A percentile compares a stretch with the other conserved stretches of the same genome.
Evolutionary conservation across 176 grass and related monocot genomes (phyloP).

Genomic region (Triticum dicoccoides): DNA sequence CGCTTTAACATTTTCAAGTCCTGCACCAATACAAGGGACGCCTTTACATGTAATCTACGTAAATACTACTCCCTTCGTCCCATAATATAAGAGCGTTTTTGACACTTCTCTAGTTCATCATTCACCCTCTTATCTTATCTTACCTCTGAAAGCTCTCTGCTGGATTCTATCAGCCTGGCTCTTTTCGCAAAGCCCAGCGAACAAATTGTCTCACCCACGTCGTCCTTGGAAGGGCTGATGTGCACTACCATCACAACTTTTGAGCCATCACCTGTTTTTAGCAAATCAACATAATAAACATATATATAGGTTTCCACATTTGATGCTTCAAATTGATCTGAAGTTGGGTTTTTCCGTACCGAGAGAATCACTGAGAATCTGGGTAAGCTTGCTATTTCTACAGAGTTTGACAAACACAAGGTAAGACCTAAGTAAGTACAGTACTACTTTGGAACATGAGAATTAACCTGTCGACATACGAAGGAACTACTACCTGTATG

Average conservation of each 20-base stretch:
- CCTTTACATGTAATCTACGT: no score
- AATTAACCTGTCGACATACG: not conserved
- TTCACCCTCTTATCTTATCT: not conserved
- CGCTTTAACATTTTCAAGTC: constrained; percentile 68
- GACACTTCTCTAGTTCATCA: not conserved
- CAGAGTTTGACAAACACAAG: constrained; percentile 6
- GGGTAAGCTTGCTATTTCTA: constrained; percentile 99
- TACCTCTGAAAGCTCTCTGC: constrained; percentile 70
- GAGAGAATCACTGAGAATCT: constrained; percentile 87
- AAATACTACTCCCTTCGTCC: no score
- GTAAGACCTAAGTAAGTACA: no score
- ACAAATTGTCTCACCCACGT: constrained; percentile 74
- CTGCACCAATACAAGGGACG: constrained; percentile 30
- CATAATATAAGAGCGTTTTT: no score
- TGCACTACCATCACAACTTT: constrained; percentile 97
- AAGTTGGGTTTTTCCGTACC: constrained; percentile 34
- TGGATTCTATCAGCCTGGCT: constrained; percentile 65
- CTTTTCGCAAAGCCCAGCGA: constrained; percentile 78
- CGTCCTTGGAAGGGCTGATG: constrained; percentile 64
- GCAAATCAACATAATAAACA: constrained; percentile 5
- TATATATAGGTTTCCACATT: not conserved
- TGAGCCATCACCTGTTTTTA: constrained; percentile 55
- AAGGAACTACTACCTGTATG: constrained; percentile 58
- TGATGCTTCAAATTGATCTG: not conserved
- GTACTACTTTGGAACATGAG: not conserved